Percentiles rank a stretch among this genome's conserved stretches.
Evolutionary conservation across 108 stramenopile species (phyloP).

Genomic region (Chaetoceros muelleri): DNA sequence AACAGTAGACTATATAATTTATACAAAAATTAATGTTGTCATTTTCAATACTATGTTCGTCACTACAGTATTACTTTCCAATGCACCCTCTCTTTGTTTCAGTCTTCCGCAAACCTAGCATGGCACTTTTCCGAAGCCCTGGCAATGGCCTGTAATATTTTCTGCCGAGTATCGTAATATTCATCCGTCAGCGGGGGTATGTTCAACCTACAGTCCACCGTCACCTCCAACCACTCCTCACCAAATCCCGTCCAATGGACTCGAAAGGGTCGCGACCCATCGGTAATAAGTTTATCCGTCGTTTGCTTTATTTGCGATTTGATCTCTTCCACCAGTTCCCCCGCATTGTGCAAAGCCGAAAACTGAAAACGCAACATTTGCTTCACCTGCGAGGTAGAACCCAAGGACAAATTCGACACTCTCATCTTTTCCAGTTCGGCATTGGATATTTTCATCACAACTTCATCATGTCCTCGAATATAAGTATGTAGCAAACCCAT

Average conservation of each 20-base stretch:
- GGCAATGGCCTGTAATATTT: slow-evolving; percentile 48
- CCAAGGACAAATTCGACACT: slow-evolving; percentile 48
- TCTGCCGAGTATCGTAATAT: slow-evolving; percentile 50
- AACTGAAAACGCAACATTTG: slow-evolving; percentile 44
- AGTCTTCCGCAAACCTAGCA: slow-evolving; percentile 20
- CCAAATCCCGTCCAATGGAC: slow-evolving; percentile 38
- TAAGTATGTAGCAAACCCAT: slow-evolving; percentile 20
- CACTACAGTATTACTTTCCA: too few species aligned
- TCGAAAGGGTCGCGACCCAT: slow-evolving; percentile 51
- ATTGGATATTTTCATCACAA: slow-evolving; percentile 32
- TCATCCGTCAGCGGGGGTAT: slow-evolving; percentile 37
- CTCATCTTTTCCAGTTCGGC: slow-evolving; percentile 29
- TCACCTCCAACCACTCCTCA: slow-evolving; percentile 40
- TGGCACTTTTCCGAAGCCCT: slow-evolving; percentile 47
- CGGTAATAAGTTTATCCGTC: slow-evolving; percentile 51
- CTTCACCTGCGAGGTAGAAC: slow-evolving; percentile 43
- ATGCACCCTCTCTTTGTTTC: not conserved
- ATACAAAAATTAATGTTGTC: too few species aligned
- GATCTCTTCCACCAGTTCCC: slow-evolving; percentile 36
- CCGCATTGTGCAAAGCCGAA: slow-evolving; percentile 37
- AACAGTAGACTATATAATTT: too few species aligned
- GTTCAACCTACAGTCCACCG: slow-evolving; percentile 51
- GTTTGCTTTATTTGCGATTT: slow-evolving; percentile 41
- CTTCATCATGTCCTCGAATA: slow-evolving; percentile 22
- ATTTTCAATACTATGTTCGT: too few species aligned